Evolutionary conservation across 345 rosid species (phyloP), one percentile per base, ranked within the genome.

Genomic region (Salix viminalis): DNA sequence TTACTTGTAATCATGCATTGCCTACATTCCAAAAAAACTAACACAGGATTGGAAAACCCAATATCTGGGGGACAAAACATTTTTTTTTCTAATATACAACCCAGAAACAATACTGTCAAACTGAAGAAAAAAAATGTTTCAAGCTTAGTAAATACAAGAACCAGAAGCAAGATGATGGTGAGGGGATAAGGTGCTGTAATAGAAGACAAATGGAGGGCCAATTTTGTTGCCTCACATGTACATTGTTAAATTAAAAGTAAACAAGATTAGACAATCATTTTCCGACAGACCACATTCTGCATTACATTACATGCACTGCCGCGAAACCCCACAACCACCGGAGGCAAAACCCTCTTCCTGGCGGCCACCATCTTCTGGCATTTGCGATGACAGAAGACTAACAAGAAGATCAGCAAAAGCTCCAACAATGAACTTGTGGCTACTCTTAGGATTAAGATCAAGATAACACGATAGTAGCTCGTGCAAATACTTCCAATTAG

Each of bases 331-430:
- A 5, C 80, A 46, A 10, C 70, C 48, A 70, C 26, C 71, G 72
- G 72, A 26, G 39, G 39, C 26, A 44, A 36, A 7, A 10, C 23
- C 48, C 41, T 71, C 71, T 73, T 46, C 36, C 65, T 68, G 32
- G 75, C 71, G 12, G 41, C 50, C 46, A 5, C 64, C 70, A 36
- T 37, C 50, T 13, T 37, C 26, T 13, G 58, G 42, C 19, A 16
- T 74, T 34, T 30, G 56, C 24, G 77, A 28, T 26, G 90, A 85
- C 89, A 91, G 82, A 44, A 95, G 90, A 76, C 86, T 87, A 37
- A 90, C 89, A 7, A 95, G 80, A 75, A 91, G 89, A 81, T 91
- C 97, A 67, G 97, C 86, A 61, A 95, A 95, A 34, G 99, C 99
- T 11, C 87, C 84, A 44, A 90, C 83, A 61, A 95, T 87, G 73